These are phyloP conservation scores for Kazachstania sp. DNA, from an alignment of 1,139 yeast species.

Conservation along the genomic window DNA sequence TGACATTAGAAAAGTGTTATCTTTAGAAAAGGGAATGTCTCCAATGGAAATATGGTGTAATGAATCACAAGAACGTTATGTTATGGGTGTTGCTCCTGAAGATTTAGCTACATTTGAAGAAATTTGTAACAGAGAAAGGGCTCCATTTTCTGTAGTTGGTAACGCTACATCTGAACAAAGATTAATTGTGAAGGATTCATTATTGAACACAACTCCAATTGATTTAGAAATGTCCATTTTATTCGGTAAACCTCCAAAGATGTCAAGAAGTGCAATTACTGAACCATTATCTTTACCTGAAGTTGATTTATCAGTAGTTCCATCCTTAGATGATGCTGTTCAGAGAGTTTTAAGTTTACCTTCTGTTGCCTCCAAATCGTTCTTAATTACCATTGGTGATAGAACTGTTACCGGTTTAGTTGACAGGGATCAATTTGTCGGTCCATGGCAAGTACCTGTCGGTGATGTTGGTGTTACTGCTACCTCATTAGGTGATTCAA, in stretches of 20 bases:
- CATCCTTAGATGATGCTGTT: slow-evolving; percentile 55
- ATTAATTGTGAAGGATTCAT: slow-evolving; percentile 69
- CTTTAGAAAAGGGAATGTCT: slow-evolving; percentile 96
- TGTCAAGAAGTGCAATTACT: slow-evolving; percentile 72
- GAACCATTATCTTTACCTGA: slow-evolving; percentile 52
- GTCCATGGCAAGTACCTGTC: slow-evolving; percentile 99
- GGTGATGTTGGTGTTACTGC: slow-evolving; percentile 98
- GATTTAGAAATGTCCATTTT: slow-evolving; percentile 95
- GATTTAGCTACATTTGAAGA: slow-evolving; percentile 63
- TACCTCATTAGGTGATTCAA: slow-evolving; percentile 65
- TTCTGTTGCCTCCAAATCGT: slow-evolving; percentile 89
- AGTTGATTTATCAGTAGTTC: slow-evolving; percentile 33
- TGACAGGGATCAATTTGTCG: slow-evolving; percentile 98
- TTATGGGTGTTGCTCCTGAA: slow-evolving; percentile 79
- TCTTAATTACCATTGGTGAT: slow-evolving; percentile 94
- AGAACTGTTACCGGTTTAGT: slow-evolving; percentile 93
- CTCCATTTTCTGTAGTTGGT: slow-evolving; percentile 94
- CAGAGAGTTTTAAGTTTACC: slow-evolving; percentile 83
- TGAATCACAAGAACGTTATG: slow-evolving; percentile 98
- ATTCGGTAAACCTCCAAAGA: slow-evolving; percentile 95
- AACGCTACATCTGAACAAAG: slow-evolving; percentile 82
- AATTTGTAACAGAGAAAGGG: slow-evolving; percentile 91
- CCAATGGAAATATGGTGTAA: slow-evolving; percentile 99
- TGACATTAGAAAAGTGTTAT: slow-evolving; percentile 82
- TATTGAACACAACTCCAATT: slow-evolving; percentile 74